Evolutionary conservation across 2,329 filamentous ascomycete species (phyloP), one percentile per base, ranked within the genome.

Genomic region (Aspergillus awamori): DNA sequence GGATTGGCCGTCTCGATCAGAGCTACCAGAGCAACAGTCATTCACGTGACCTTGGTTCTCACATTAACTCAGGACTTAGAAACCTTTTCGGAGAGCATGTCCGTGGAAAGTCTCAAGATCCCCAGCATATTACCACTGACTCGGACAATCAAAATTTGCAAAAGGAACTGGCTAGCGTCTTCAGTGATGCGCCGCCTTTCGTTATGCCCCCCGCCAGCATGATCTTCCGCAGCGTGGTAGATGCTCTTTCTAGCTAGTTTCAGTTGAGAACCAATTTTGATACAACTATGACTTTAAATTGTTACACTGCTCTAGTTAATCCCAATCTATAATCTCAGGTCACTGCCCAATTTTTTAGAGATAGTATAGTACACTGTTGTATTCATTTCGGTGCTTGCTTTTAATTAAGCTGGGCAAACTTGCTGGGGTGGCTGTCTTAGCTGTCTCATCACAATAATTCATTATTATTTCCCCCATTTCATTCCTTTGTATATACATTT

Each of bases 211-310:
- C 73, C 53, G 71, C 77, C 57, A 71, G 71, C 22, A 69, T 73
- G 53, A 65, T 79, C 41, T 79, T 79, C 59, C 71, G 70, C 53
- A 74, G 74, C 48, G 75, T 79, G 48, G 74, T 79, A 54, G 71
- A 74, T 47, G 65, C 58, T 26, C 59, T 67, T 11, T 56, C 63
- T 20, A 47, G 20, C 10, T 67, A 62, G 63, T 68, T 33, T 22
- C 45, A n/a, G 22, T n/a, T 22, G 5, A 24, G 10, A 20, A 24
- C 17, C 4, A 22, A 22, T 4, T 6, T 45, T 45, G 11, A 13
- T 10, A 36, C 33, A 36, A 36, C 28, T 11, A 30, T 30, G 28
- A 30, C 11, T 30, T 30, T 30, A 30, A 8, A 30, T 30, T 10
- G 10, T 30, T 30, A 30, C 11, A 11, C 13, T 36, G 33, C 33